These are phyloP conservation scores for Aspergillus uvarum DNA, from an alignment of 2,329 filamentous ascomycete species.

Conservation along the genomic window DNA sequence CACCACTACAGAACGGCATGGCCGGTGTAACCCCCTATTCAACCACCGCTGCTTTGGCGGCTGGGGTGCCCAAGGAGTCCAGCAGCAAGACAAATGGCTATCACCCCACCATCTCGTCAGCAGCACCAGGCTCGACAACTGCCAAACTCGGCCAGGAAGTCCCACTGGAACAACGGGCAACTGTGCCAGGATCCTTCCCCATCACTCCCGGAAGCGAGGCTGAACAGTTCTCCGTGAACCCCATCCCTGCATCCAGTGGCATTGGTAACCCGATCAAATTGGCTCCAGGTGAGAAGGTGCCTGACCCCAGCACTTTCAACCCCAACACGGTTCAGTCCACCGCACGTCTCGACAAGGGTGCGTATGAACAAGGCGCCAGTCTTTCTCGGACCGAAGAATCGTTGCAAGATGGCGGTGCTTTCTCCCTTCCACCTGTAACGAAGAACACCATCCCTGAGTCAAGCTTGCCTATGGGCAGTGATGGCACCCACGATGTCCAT, in stretches of 20 bases:
- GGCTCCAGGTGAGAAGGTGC: conserved; percentile 77
- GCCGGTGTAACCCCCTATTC: conserved; percentile 69
- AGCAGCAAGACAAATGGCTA: conserved; percentile 20
- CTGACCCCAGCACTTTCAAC: conserved; percentile 63
- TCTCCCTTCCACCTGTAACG: conserved; percentile 56
- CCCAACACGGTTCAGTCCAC: conserved; percentile 69
- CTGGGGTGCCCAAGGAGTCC: conserved; percentile 33
- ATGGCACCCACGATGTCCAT: conserved; percentile 38
- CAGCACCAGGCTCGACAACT: conserved; percentile 67
- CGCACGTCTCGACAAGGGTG: conserved; percentile 70
- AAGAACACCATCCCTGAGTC: conserved; percentile 77
- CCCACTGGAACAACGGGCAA: conserved; percentile 56
- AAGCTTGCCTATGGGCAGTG: conserved; percentile 67
- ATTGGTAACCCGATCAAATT: conserved; percentile 77
- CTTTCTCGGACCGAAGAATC: conserved; percentile 42
- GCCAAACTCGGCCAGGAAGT: conserved; percentile 66
- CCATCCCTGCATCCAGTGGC: conserved; percentile 59
- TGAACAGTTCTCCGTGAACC: conserved; percentile 51
- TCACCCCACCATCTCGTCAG: conserved; percentile 61
- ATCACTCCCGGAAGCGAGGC: conserved; percentile 63
- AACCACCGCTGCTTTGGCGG: conserved; percentile 61
- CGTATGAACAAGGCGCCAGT: conserved; percentile 74
- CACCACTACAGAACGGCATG: conserved; percentile 29
- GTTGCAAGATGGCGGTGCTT: conserved; percentile 36
- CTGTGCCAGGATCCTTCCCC: conserved; percentile 68